Evolutionary conservation across 1,284 basidiomycete species (phyloP).

Genomic region (Sparassis latifolia): DNA sequence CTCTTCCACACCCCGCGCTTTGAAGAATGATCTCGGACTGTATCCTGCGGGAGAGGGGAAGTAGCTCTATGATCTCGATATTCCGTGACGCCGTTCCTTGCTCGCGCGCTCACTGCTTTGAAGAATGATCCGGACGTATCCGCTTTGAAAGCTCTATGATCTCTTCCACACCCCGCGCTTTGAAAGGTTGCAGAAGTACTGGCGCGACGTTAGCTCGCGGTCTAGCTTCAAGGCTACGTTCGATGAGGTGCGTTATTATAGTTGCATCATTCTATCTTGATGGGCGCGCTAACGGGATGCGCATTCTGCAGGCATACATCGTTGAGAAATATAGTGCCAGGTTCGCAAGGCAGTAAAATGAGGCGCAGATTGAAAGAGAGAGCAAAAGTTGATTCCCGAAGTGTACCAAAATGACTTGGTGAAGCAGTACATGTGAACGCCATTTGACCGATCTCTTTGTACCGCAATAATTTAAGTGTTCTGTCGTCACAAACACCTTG

Average conservation of each 20-base stretch:
- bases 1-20: slow-evolving; percentile 20
- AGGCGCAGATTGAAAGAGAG: no score
- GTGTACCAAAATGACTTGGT: no score
- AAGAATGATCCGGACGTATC: slow-evolving; percentile 26
- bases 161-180: slow-evolving; percentile 20
- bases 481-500: no score
- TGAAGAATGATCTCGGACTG: slow-evolving; percentile 26
- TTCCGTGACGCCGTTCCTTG: slow-evolving; percentile 35
- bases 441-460: no score
- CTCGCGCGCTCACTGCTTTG: slow-evolving; percentile 19
- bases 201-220: slow-evolving; percentile 20
- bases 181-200: slow-evolving; percentile 25
- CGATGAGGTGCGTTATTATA: slow-evolving; percentile 21
- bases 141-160: slow-evolving; percentile 21
- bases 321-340: no score
- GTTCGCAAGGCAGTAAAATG: no score
- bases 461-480: no score
- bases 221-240: slow-evolving; percentile 25
- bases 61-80: slow-evolving; percentile 31
- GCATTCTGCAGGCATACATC: no score
- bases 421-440: no score
- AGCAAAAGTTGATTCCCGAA: neutral
- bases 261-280: no score
- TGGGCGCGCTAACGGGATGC: neutral
- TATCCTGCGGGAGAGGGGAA: slow-evolving; percentile 23